Conservation (phyloP, 2,329 filamentous ascomycete species). For the Colletotrichum sp. region DNA sequence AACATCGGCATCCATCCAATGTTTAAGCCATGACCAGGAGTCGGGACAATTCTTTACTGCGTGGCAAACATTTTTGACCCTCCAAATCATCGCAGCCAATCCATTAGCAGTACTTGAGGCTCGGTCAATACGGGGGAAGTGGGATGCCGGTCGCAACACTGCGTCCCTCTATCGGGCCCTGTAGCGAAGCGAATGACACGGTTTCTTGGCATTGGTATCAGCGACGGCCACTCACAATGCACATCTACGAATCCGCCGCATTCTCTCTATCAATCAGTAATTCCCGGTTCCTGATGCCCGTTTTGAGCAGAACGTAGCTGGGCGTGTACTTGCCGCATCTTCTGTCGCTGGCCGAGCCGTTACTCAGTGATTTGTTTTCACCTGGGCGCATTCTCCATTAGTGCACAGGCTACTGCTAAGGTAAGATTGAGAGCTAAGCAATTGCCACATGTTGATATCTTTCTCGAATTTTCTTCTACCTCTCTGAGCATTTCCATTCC, state of each 20-base stretch:
- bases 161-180: not conserved
- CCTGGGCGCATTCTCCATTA: too few species aligned
- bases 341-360: fast-evolving
- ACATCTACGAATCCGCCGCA: not conserved
- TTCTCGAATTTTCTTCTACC: too few species aligned
- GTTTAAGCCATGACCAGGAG: not conserved
- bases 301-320: not conserved
- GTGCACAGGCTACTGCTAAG: too few species aligned
- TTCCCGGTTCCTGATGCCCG: not conserved
- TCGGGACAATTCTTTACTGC: fast-evolving
- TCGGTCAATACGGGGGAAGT: not conserved
- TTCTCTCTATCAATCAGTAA: not conserved
- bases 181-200: not conserved
- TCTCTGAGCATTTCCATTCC: too few species aligned
- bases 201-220: not conserved
- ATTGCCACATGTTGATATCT: too few species aligned
- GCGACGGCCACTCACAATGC: fast-evolving
- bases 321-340: not conserved
- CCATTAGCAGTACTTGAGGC: not conserved
- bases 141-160: not conserved
- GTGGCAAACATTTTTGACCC: not conserved
- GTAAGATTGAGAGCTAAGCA: too few species aligned
- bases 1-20: fast-evolving
- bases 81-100: not conserved
- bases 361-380: not conserved